Conservation (phyloP, 2,329 filamentous ascomycete genomes). For the Venturia asperata region DNA sequence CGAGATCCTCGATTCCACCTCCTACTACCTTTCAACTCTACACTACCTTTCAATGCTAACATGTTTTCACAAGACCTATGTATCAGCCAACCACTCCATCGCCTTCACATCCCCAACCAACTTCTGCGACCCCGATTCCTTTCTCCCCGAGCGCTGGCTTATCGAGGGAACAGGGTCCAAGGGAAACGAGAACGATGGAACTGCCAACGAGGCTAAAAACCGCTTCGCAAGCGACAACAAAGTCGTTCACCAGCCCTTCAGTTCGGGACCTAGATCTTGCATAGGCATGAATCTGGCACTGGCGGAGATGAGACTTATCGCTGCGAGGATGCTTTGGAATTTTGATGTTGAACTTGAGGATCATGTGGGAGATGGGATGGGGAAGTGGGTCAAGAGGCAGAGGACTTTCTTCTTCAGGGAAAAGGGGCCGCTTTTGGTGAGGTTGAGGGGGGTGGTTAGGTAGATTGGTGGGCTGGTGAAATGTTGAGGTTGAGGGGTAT, state of each 20-base stretch:
- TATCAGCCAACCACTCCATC: not conserved
- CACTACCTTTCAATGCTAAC: not conserved
- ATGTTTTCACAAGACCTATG: constrained; percentile 10
- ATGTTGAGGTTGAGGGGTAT: too few species aligned
- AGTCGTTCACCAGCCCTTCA: constrained; percentile 27
- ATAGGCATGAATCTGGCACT: constrained; percentile 28
- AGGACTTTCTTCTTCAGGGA: constrained; percentile 27
- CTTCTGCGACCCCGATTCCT: constrained; percentile 13
- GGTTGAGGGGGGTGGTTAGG: not conserved
- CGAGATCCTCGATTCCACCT: not conserved
- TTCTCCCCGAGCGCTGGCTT: constrained; percentile 22
- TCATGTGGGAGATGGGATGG: constrained; percentile 2
- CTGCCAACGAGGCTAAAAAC: too few species aligned
- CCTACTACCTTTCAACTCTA: not conserved
- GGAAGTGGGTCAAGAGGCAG: constrained; percentile 1
- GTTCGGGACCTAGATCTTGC: constrained; percentile 24
- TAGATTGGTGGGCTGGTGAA: not conserved
- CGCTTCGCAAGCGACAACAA: constrained; percentile 23
- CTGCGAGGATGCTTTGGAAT: constrained; percentile 19
- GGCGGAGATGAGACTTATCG: constrained; percentile 23
- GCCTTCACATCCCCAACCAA: not conserved
- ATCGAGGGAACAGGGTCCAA: constrained; percentile 26
- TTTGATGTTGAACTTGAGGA: constrained; percentile 16
- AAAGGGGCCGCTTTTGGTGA: constrained; percentile 30
- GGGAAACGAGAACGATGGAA: too few species aligned